A percentile compares a stretch with the other conserved stretches of the same genome.
phyloP scores from a whole-genome alignment of 2,329 filamentous ascomycete genomes.

The Beauveria asiatica region DNA sequence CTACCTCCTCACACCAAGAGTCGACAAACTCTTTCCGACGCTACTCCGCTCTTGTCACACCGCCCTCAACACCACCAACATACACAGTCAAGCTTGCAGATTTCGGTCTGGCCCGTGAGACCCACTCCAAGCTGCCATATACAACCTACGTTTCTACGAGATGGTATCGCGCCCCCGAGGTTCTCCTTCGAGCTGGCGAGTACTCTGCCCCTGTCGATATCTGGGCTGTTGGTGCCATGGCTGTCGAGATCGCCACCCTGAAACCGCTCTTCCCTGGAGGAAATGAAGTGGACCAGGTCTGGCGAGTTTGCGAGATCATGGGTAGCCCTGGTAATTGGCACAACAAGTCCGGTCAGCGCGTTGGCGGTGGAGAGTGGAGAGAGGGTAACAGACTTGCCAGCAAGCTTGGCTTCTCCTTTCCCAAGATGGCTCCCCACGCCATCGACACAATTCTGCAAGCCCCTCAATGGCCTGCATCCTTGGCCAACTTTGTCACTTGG shows the following conservation, averaged over 20 bases:
- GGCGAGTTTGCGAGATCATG: constrained; percentile 99
- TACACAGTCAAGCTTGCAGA: constrained; percentile 99
- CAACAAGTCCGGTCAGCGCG: constrained; percentile 75
- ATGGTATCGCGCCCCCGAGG: constrained; percentile 96
- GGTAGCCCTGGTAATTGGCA: constrained; percentile 98
- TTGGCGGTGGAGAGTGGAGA: constrained; percentile 95
- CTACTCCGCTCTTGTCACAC: constrained; percentile 88
- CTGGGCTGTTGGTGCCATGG: constrained; percentile 98
- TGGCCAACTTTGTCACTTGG: constrained; percentile 94
- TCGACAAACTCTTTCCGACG: constrained; percentile 77
- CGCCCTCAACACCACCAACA: constrained; percentile 83
- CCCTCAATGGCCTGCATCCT: constrained; percentile 82
- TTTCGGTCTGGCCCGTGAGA: constrained; percentile 95
- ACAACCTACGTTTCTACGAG: constrained; percentile 97
- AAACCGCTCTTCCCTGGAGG: constrained; percentile 96
- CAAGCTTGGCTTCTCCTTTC: constrained; percentile 96
- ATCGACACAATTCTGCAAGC: constrained; percentile 89
- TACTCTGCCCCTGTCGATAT: constrained; percentile 98
- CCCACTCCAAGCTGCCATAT: constrained; percentile 90
- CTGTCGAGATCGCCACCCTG: constrained; percentile 90
- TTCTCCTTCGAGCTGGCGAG: constrained; percentile 84
- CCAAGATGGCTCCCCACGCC: constrained; percentile 96
- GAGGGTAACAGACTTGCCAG: constrained; percentile 87
- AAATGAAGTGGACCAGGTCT: constrained; percentile 98
- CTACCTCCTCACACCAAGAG: constrained; percentile 78